Percentiles rank a stretch among this genome's conserved stretches.
Evolutionary conservation across 2,329 filamentous ascomycete species (phyloP).

Genomic region (Clonostachys rhizophaga): DNA sequence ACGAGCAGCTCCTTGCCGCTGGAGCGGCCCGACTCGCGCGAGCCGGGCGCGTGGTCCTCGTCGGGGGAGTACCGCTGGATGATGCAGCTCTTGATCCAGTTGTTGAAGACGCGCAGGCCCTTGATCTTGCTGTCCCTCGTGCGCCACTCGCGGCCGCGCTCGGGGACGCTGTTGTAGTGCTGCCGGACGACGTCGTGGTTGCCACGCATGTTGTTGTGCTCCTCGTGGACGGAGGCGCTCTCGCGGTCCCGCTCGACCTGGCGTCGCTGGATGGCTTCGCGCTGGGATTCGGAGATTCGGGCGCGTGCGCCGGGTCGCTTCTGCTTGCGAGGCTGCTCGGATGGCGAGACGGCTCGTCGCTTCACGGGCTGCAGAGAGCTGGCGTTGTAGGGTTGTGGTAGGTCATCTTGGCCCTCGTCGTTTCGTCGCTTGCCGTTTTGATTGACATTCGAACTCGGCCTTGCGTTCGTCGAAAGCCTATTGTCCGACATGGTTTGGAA

Average conservation of each 20-base stretch:
- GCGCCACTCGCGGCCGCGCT: constrained; percentile 91
- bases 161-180: constrained; percentile 94
- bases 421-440: constrained; percentile 16
- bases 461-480: no score
- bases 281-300: constrained; percentile 62
- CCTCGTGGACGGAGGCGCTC: constrained; percentile 22
- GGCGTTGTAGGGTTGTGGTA: constrained; percentile 58
- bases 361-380: constrained; percentile 53
- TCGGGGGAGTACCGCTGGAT: constrained; percentile 94
- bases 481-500: no score
- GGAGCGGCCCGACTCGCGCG: constrained; percentile 45
- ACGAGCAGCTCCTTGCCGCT: constrained; percentile 66
- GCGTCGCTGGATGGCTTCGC: constrained; percentile 61
- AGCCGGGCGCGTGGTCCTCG: constrained; percentile 64
- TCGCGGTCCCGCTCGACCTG: constrained; percentile 52
- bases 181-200: constrained; percentile 83
- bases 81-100: constrained; percentile 97
- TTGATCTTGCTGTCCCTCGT: constrained; percentile 94
- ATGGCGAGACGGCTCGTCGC: constrained; percentile 50
- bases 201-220: constrained; percentile 33
- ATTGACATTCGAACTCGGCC: not conserved
- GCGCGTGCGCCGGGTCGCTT: constrained; percentile 65
- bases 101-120: constrained; percentile 91
- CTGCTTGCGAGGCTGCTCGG: constrained; percentile 55
- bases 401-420: constrained; percentile 30